Percentiles rank a stretch among this genome's conserved stretches.
Evolutionary conservation across 2,329 filamentous ascomycete species (phyloP).

Genomic region (Cercospora sp.): DNA sequence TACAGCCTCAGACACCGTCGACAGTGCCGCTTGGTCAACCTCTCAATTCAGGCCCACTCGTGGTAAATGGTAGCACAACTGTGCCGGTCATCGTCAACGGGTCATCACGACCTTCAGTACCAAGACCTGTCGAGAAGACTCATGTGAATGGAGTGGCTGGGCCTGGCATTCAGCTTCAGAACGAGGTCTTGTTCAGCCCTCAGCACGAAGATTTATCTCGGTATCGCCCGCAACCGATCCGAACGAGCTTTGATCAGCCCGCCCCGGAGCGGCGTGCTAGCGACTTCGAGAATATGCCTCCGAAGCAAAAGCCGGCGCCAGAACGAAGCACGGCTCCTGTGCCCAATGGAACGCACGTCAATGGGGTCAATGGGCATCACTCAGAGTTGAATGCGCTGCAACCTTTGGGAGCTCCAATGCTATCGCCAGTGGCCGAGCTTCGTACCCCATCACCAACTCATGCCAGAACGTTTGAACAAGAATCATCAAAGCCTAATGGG

Average conservation of each 20-base stretch:
- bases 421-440: conserved; percentile 75
- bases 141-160: conserved; percentile 23
- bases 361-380: conserved; percentile 25
- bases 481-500: conserved; percentile 33
- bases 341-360: conserved; percentile 30
- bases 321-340: conserved; percentile 28
- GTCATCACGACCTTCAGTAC: conserved; percentile 33
- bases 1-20: conserved; percentile 13
- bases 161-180: conserved; percentile 18
- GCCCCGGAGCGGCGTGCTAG: neutral
- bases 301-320: conserved; percentile 23
- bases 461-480: conserved; percentile 55
- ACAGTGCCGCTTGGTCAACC: conserved; percentile 2
- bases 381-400: conserved; percentile 17
- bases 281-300: conserved; percentile 19
- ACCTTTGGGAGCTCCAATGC: conserved; percentile 41
- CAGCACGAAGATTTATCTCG: conserved; percentile 18
- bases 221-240: conserved; percentile 13
- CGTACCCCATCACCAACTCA: conserved; percentile 69
- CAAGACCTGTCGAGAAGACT: conserved; percentile 18
- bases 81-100: conserved; percentile 48
- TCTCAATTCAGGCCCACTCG: conserved; percentile 5
- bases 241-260: conserved; percentile 14
- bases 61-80: conserved; percentile 25
- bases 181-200: conserved; percentile 11